Conservation (phyloP, 1,284 basidiomycete species). For the Acaromyces ingoldii region DNA sequence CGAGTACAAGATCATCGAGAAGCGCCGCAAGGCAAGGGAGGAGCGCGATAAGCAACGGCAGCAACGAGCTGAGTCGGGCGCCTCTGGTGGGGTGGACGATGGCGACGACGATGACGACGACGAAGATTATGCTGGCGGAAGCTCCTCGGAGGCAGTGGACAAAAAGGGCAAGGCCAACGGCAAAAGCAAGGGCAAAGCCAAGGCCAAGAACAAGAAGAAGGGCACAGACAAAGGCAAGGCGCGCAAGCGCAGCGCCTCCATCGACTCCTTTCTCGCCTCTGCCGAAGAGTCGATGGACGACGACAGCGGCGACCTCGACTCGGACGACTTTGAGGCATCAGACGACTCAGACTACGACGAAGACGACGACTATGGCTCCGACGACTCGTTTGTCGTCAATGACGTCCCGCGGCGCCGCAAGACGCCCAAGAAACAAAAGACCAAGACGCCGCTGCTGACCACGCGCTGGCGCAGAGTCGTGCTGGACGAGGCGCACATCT, state of each 20-base stretch:
- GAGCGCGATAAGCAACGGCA: not conserved
- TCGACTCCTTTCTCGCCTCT: no score
- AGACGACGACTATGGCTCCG: not conserved
- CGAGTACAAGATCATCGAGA: not conserved
- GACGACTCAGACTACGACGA: not conserved
- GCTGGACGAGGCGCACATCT: slow-evolving; percentile 79
- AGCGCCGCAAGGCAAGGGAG: not conserved
- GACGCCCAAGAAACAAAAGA: slow-evolving; percentile 57
- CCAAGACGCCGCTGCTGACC: slow-evolving; percentile 50
- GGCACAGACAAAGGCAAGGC: not conserved
- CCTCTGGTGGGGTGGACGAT: no score
- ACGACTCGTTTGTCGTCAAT: not conserved
- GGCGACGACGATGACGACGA: not conserved
- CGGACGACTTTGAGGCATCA: not conserved
- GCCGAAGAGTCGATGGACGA: no score
- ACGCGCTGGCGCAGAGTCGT: slow-evolving; percentile 73
- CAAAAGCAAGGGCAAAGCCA: slow-evolving; percentile 53
- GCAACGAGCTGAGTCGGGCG: not conserved
- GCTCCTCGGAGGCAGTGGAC: no score
- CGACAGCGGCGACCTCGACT: not conserved
- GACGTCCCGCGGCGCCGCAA: not conserved
- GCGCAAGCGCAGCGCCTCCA: not conserved
- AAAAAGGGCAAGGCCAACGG: slow-evolving; percentile 43
- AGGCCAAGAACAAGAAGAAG: not conserved
- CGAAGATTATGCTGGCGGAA: no score